A percentile compares a stretch with the other conserved stretches of the same genome.
These are phyloP conservation scores for Suhomyces bolitotheri DNA, from an alignment of 1,139 yeast species.

Conservation along the genomic window DNA sequence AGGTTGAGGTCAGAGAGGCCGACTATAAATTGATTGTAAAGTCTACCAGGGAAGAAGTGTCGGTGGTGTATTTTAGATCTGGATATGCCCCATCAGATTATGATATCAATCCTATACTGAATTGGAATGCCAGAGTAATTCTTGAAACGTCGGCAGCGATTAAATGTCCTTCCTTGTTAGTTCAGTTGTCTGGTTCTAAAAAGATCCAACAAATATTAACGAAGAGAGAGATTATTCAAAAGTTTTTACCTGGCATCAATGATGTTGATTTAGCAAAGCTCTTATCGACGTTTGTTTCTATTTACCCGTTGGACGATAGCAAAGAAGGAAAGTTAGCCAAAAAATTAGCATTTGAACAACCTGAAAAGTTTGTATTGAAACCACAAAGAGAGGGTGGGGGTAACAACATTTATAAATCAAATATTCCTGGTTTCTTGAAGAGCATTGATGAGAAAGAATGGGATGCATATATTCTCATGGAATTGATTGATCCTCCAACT, in stretches of 20 bases:
- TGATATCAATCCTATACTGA: conserved; percentile 45
- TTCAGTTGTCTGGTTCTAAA: conserved; percentile 90
- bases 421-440: conserved; percentile 73
- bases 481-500: conserved; percentile 76
- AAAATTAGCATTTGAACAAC: conserved; percentile 63
- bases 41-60: conserved; percentile 65
- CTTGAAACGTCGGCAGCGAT: conserved; percentile 79
- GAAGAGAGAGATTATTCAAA: conserved; percentile 44
- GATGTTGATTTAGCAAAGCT: conserved; percentile 32
- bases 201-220: conserved; percentile 89
- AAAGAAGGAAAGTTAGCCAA: conserved; percentile 64
- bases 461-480: conserved; percentile 94
- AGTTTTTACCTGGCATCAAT: conserved; percentile 43
- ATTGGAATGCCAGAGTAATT: conserved; percentile 75
- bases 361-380: conserved; percentile 77
- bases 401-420: conserved; percentile 81
- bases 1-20: conserved; percentile 32
- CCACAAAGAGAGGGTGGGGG: conserved; percentile 99
- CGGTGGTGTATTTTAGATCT: conserved; percentile 86
- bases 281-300: conserved; percentile 72
- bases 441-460: conserved; percentile 68
- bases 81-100: conserved; percentile 86
- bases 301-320: conserved; percentile 80
- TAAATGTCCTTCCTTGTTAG: conserved; percentile 85
- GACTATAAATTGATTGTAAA: conserved; percentile 51